Evolutionary conservation across 345 rosid genomes (phyloP), one percentile per base, ranked within the genome.

Genomic region (Gossypium anomalum): DNA sequence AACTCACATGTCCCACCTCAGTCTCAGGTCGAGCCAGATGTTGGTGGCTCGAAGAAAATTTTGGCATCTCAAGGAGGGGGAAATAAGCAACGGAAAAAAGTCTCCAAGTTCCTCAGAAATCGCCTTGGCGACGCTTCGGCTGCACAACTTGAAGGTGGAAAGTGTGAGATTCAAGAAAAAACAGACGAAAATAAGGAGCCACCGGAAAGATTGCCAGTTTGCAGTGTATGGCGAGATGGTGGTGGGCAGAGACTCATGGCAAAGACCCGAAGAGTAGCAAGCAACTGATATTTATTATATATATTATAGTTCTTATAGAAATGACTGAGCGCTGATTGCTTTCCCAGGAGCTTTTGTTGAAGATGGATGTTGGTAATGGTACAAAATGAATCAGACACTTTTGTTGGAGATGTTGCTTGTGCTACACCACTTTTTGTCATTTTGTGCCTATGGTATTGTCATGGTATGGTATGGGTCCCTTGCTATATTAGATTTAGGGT

Each of bases 81-180:
- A 57, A 77, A 74, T 74, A 88, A 78, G 80, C 86, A 83, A 15
- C 76, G 78, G 78, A 88, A 85, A 83, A 90, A 88, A 76, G 67
- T 85, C 62, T 77, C 90, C 1, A 88, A 89, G 80, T 85, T 89
- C 75, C 87, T 80, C 14, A 80, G 90, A 67, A 80, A 61, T 60
- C 87, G 89, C 55, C 80, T 89, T 22, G 92, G 94, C 48, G 90
- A 86, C 78, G 85, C 86, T 62, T 86, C 87, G 14, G 72, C 80
- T 61, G 84, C 84, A 41, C 81, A 83, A 16, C 62, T 78, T 27
- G 11, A 78, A 79, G 67, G 45, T 9, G 77, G 71, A 14, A 78
- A 64, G 72, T 72, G 86, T 14, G 29, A 67, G 34, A 64, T 49
- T 49, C 17, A 73, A 73, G 59, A 62, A 62, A 62, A 73, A 49